These are phyloP conservation scores for Letharia lupina DNA, from an alignment of 495 filamentous ascomycete genomes.

Conservation along the genomic window DNA sequence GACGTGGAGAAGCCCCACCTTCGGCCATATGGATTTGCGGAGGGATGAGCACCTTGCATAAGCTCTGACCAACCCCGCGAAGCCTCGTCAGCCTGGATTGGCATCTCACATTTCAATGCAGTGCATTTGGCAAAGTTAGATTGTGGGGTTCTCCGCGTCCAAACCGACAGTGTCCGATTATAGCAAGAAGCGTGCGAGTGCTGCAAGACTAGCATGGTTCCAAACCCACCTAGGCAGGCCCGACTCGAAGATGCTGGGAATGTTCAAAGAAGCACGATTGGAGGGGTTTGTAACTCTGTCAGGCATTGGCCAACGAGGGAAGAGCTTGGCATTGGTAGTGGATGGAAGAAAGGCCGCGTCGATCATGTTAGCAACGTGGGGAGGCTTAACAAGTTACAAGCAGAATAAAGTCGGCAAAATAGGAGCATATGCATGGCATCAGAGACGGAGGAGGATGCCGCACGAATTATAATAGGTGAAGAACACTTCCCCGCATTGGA, in stretches of 20 bases:
- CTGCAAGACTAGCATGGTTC: background rate
- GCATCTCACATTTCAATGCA: too few relatives aligned
- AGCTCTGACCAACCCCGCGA: conserved; percentile 4
- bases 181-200: background rate
- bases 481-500: background rate
- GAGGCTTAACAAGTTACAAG: background rate
- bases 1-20: conserved; percentile 1
- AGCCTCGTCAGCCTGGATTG: background rate
- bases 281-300: too few relatives aligned
- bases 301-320: background rate
- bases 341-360: background rate
- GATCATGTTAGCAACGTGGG: background rate
- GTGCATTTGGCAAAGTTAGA: background rate
- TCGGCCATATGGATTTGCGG: conserved; percentile 6
- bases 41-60: conserved; percentile 2
- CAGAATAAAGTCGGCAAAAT: too few relatives aligned
- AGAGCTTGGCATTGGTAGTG: background rate
- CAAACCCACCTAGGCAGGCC: background rate
- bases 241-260: too few relatives aligned
- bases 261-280: background rate
- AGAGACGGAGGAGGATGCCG: background rate
- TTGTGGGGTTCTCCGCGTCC: background rate
- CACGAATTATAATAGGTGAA: background rate
- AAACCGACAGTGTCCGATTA: background rate
- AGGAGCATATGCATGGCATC: background rate